Conservation (phyloP, 108 stramenopile species). For the Nitzschia inconspicua region DNA sequence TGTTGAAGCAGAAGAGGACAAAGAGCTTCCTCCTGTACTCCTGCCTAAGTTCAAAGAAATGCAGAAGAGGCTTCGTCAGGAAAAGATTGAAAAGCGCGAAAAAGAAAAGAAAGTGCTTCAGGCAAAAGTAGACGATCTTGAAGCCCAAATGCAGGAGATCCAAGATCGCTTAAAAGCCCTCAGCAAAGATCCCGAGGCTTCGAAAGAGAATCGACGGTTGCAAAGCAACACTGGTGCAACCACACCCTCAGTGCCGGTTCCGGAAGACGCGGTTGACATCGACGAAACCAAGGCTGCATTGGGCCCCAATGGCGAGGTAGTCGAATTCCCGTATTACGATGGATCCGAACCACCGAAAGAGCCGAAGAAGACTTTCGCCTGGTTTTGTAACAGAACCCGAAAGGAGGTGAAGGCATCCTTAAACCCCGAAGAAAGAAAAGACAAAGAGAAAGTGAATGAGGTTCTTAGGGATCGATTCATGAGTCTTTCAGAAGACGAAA, state of each 20-base stretch:
- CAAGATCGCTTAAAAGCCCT: constrained; percentile 65
- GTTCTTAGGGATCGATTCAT: constrained; percentile 70
- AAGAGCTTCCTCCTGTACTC: constrained; percentile 35
- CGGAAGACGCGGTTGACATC: not conserved
- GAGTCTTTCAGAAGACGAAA: constrained; percentile 57
- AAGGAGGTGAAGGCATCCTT: constrained; percentile 71
- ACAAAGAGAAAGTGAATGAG: constrained; percentile 72
- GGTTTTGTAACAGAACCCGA: constrained; percentile 65
- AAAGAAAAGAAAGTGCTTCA: constrained; percentile 57
- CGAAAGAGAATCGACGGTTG: constrained; percentile 22
- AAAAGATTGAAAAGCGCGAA: constrained; percentile 40
- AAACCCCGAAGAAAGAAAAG: constrained; percentile 46
- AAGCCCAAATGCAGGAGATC: constrained; percentile 58
- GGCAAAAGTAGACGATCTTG: constrained; percentile 68
- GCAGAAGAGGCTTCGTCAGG: constrained; percentile 31
- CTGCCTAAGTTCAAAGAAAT: constrained; percentile 67
- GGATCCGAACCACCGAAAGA: constrained; percentile 65
- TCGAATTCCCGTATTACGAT: constrained; percentile 79
- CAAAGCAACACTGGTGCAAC: constrained; percentile 9
- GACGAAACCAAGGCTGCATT: constrained; percentile 52
- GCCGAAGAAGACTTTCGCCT: constrained; percentile 79
- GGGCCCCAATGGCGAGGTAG: constrained; percentile 64
- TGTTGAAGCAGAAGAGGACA: constrained; percentile 40
- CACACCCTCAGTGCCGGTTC: constrained; percentile 1
- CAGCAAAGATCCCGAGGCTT: constrained; percentile 13